Percentiles rank a stretch among this genome's conserved stretches.
phyloP scores from a whole-genome alignment of 2,329 filamentous ascomycete genomes.

The Leptographium wingfieldii region DNA sequence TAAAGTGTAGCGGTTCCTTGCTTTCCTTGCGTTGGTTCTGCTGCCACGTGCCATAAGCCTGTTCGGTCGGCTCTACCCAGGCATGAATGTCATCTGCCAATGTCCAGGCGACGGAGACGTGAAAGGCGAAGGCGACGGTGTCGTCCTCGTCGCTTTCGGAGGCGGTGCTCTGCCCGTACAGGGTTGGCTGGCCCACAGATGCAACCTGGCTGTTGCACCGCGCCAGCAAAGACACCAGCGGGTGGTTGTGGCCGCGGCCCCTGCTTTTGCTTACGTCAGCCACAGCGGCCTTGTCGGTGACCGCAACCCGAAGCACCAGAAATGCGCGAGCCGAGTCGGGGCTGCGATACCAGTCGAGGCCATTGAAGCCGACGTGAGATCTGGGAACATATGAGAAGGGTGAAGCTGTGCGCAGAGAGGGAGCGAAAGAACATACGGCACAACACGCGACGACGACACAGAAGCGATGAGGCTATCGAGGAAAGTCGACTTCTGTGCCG shows the following conservation, averaged over 20 bases:
- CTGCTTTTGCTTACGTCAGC: background rate
- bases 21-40: slow-evolving; percentile 8
- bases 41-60: slow-evolving; percentile 15
- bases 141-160: no score
- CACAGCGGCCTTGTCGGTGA: slow-evolving; percentile 6
- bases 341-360: slow-evolving; percentile 37
- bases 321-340: slow-evolving; percentile 64
- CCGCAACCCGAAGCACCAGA: slow-evolving; percentile 56
- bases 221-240: slow-evolving; percentile 49
- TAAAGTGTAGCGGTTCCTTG: slow-evolving; percentile 30
- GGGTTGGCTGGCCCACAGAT: slow-evolving; percentile 50
- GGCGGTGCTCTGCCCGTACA: slow-evolving; percentile 42
- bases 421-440: background rate
- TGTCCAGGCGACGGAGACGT: slow-evolving; percentile 84
- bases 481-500: slow-evolving; percentile 60
- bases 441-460: slow-evolving; percentile 20
- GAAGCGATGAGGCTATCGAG: slow-evolving; percentile 37
- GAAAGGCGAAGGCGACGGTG: slow-evolving; percentile 43
- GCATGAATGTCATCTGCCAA: slow-evolving; percentile 39
- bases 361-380: slow-evolving; percentile 27
- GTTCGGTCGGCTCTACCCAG: slow-evolving; percentile 24
- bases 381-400: background rate
- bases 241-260: slow-evolving; percentile 25
- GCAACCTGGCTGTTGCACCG: slow-evolving; percentile 53
- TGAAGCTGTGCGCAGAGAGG: background rate